Percentiles rank a stretch among this genome's conserved stretches.
phyloP scores from a whole-genome alignment of 192 early-diverging fungal species.

The Geosiphon pyriformis region DNA sequence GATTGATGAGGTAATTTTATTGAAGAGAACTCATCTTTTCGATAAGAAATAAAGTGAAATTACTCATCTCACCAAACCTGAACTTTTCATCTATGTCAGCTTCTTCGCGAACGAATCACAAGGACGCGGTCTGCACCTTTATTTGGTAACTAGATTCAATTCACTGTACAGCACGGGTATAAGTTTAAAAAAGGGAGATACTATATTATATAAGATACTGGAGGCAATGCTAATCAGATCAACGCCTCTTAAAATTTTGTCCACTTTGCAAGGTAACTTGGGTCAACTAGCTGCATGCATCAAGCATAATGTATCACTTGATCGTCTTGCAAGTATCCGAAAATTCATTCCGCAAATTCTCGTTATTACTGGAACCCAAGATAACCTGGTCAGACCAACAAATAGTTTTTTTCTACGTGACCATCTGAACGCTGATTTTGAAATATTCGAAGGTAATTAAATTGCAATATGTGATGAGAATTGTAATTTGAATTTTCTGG shows the following conservation, averaged over 20 bases:
- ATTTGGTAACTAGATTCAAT: background rate
- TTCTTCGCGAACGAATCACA: background rate
- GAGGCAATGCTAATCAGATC: background rate
- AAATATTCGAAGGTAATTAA: slow-evolving; percentile 33
- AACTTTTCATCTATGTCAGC: background rate
- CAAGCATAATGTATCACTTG: slow-evolving; percentile 31
- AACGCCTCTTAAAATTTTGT: background rate
- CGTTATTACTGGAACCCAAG: slow-evolving; percentile 26
- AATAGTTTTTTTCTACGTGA: slow-evolving; percentile 30
- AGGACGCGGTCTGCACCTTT: background rate
- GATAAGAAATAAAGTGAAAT: background rate
- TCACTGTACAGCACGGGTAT: background rate
- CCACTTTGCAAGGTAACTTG: slow-evolving; percentile 25
- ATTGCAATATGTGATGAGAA: too few relatives aligned
- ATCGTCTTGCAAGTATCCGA: slow-evolving; percentile 23
- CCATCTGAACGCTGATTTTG: slow-evolving; percentile 22
- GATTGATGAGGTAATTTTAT: slow-evolving; percentile 9
- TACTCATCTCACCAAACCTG: background rate
- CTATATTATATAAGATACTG: background rate
- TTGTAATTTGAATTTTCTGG: too few relatives aligned
- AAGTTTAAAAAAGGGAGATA: too few relatives aligned
- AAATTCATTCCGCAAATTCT: slow-evolving; percentile 13
- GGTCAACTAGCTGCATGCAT: slow-evolving; percentile 33
- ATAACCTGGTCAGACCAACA: slow-evolving; percentile 32
- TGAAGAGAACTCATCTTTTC: background rate